Evolutionary conservation across 2,329 filamentous ascomycete genomes (phyloP), one percentile per base, ranked within the genome.

Genomic region (Arthrocladium fulminans): DNA sequence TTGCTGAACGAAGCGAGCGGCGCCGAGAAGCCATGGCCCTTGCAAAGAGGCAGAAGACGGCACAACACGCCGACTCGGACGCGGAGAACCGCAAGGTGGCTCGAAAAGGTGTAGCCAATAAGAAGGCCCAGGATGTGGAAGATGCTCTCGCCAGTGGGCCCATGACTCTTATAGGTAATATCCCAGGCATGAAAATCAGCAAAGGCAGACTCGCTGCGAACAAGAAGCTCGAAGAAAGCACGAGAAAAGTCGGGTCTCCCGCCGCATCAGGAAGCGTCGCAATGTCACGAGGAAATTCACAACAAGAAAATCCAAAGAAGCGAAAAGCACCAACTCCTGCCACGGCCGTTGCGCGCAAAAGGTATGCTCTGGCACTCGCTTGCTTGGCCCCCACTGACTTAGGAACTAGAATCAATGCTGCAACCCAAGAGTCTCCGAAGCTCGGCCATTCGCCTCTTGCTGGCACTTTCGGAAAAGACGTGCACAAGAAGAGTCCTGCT

Each of bases 1-100:
- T 85, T 17, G 85, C 87, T 10, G 83, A 85, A 49, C 80, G 89
- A 57, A 92, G 87, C 63, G 88, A 94, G 61, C 83, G 84, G 27
- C 77, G 87, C 55, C 88, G 90, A 61, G 88, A 94, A 65, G 85
- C 87, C 19, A 74, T 89, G 52, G 76, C 83, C 54, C 84, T 84
- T 34, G 54, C 48, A 41, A 86, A 85, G 61, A 87, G 85, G 63
- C 84, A 81, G 27, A 50, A 49, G 34, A 44, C 43, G 13, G 54
- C 78, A 79, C 80, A 84, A 38, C 80, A 84, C 51, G 74, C 77
- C 27, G 88, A 94, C 54, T 86, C 84, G 0, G 88, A 95, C 59
- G 81, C 83, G 54, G 88, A 94, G 56, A 88, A 94, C 44, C 56
- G 60, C 7, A 70, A 68, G 48, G 65, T 60, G 46, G 51, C 34